These are phyloP conservation scores for Paradendryphiella salina DNA, from an alignment of 2,329 filamentous ascomycete species.

Conservation along the genomic window DNA sequence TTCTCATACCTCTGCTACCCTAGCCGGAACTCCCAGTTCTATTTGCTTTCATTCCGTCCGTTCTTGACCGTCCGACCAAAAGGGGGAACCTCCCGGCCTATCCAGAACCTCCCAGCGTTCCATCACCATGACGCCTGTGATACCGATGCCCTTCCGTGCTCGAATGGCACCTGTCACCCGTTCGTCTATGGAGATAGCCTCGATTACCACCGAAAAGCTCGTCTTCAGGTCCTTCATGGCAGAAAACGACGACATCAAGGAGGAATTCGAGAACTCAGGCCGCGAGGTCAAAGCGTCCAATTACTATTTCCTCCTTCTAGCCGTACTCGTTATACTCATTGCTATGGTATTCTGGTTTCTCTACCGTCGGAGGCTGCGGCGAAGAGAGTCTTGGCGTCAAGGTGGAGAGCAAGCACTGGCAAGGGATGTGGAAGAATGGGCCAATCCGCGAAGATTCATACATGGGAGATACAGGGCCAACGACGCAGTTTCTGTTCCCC, in stretches of 20 bases:
- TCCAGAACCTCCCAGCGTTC: neutral
- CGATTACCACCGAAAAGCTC: neutral
- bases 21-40: neutral
- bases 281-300: constrained; percentile 38
- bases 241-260: neutral
- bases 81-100: neutral
- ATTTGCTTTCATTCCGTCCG: neutral
- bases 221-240: neutral
- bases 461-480: constrained; percentile 30
- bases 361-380: constrained; percentile 49
- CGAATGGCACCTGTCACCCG: neutral
- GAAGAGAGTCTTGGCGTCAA: constrained; percentile 30
- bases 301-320: constrained; percentile 62
- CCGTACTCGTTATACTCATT: constrained; percentile 54
- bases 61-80: neutral
- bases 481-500: constrained; percentile 22
- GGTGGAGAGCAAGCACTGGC: constrained; percentile 43
- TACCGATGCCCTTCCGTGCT: neutral
- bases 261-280: neutral
- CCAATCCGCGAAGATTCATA: constrained; percentile 37
- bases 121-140: neutral
- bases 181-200: neutral
- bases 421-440: constrained; percentile 45
- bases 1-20: neutral
- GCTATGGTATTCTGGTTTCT: constrained; percentile 51